These are phyloP conservation scores for Barnettozyma populi DNA, from an alignment of 805 yeast genomes.

Conservation along the genomic window DNA sequence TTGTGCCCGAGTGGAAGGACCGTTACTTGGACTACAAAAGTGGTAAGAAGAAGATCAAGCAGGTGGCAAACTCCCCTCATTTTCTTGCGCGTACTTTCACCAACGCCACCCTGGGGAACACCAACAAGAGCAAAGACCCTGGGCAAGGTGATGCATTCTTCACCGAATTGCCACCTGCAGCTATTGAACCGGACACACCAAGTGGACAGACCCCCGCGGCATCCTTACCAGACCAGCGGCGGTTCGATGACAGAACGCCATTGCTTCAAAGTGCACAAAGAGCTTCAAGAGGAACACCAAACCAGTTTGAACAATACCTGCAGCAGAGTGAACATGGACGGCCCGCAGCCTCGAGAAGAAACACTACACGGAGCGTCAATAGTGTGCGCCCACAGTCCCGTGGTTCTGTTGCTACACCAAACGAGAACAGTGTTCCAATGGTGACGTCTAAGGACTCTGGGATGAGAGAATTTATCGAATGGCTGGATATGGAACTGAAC, in stretches of 20 bases:
- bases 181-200: slow-evolving; percentile 6
- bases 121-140: not conserved
- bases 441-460: slow-evolving; percentile 29
- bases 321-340: not conserved
- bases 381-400: slow-evolving; percentile 12
- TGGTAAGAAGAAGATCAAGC: slow-evolving; percentile 27
- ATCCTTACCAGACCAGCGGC: not conserved
- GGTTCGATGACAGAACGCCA: slow-evolving; percentile 22
- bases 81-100: slow-evolving; percentile 6
- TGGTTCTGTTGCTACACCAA: slow-evolving; percentile 8
- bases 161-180: slow-evolving; percentile 22
- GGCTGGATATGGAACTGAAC: slow-evolving; percentile 59
- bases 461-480: slow-evolving; percentile 46
- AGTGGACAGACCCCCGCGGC: not conserved
- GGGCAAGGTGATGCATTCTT: slow-evolving; percentile 7
- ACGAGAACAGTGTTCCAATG: slow-evolving; percentile 10
- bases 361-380: not conserved
- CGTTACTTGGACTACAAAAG: slow-evolving; percentile 69
- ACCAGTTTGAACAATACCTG: not conserved
- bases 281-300: not conserved
- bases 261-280: slow-evolving; percentile 11
- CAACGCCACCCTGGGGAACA: not conserved
- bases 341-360: slow-evolving; percentile 4
- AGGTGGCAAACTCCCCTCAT: slow-evolving; percentile 17
- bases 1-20: slow-evolving; percentile 83